Evolutionary conservation across 208 protist genomes (phyloP), one percentile per base, ranked within the genome.

Genomic region (Wallacemonas sp.): DNA sequence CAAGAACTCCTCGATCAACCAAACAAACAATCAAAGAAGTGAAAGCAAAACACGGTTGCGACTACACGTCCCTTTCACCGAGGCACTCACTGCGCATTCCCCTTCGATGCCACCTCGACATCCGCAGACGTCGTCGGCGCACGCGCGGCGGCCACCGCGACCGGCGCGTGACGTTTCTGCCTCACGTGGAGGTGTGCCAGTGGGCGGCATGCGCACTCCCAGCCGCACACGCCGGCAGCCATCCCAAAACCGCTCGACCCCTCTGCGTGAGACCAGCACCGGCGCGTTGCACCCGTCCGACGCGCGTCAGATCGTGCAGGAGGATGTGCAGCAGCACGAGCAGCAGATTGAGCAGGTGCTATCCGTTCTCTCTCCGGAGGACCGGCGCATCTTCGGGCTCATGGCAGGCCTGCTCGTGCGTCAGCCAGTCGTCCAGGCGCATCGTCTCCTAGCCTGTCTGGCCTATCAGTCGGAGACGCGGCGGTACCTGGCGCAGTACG

Each of bases 351-450:
- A 65, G 21, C 41, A 45, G 29, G 19, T 54, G 3, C 32, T 50
- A 4, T 12, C 60, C 30, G n/a, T 42, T 3, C 30, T 65, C 22
- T 65, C 60, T 30, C 34, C 10, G 13, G 60, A 65, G 38, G 60
- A 65, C 24, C 29, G 60, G 10, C 36, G 42, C 26, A 45, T 65
- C 19, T 65, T 45, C 32, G 12, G 30, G 60, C 60, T 65, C 42
- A 65, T 65, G 60, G 37, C 60, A 4, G 38, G 32, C 27, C 27
- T 65, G 60, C 37, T 65, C 4, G 60, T 54, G 60, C 60, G 42
- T 6, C 44, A 45, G 42, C 32, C 60, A 2, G 42, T 52, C 42
- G 60, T 46, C 19, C 39, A 50, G 29, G 39, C 55, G 17, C 55
- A 44, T 1, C 38, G 55, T 10, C 24, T 62, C 26, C 39, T 62